These are phyloP conservation scores for Chlorella sp. DNA, from an alignment of 139 green algal species.

Conservation along the genomic window DNA sequence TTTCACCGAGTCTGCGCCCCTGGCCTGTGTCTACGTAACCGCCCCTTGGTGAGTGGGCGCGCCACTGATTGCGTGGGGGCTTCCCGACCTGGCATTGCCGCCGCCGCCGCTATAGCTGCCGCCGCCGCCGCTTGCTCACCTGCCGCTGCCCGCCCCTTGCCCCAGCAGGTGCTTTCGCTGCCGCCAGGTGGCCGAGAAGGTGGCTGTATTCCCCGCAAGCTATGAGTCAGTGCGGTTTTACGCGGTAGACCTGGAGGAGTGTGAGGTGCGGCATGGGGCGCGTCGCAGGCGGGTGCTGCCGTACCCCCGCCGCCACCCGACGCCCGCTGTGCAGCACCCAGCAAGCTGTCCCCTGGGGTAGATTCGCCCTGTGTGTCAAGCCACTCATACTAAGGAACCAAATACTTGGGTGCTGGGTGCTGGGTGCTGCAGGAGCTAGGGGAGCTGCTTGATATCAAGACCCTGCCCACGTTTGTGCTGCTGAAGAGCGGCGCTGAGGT, in stretches of 20 bases:
- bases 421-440: slow-evolving; percentile 36
- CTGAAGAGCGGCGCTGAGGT: slow-evolving; percentile 4
- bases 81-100: not conserved
- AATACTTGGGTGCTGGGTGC: not conserved
- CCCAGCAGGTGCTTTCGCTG: slow-evolving; percentile 47
- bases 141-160: not conserved
- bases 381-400: not conserved
- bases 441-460: slow-evolving; percentile 21
- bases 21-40: slow-evolving; percentile 8
- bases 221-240: slow-evolving; percentile 24
- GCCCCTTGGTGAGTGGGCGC: slow-evolving; percentile 7
- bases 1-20: not conserved
- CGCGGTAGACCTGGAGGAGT: slow-evolving; percentile 26
- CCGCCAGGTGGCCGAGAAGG: slow-evolving; percentile 39
- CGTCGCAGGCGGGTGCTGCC: not conserved
- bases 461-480: slow-evolving; percentile 44
- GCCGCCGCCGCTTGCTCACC: not conserved
- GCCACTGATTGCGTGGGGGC: not conserved
- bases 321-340: not conserved
- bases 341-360: not conserved
- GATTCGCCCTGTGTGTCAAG: not conserved
- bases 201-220: slow-evolving; percentile 44
- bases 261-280: not conserved
- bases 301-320: too few relatives aligned
- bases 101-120: not conserved